Conservation (phyloP, 2,329 filamentous ascomycete genomes). For the Aspergillus tamarii region DNA sequence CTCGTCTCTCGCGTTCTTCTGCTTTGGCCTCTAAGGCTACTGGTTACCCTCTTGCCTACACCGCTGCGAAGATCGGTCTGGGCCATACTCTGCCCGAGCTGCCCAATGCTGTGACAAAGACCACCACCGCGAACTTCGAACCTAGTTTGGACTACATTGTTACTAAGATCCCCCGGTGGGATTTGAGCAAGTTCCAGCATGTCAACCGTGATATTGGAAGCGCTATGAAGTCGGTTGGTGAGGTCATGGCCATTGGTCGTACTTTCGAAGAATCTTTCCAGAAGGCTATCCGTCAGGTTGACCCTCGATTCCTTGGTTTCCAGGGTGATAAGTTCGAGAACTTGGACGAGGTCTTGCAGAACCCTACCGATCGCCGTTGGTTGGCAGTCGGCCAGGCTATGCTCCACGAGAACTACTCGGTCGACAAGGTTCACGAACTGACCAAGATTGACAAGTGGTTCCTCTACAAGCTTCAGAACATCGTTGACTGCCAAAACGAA, state of each 20-base stretch:
- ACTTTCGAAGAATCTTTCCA: slow-evolving; percentile 99
- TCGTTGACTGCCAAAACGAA: slow-evolving; percentile 86
- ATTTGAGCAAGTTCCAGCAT: slow-evolving; percentile 98
- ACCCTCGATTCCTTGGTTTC: slow-evolving; percentile 88
- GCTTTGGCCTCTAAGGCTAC: slow-evolving; percentile 97
- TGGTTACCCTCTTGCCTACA: slow-evolving; percentile 95
- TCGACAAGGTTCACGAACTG: slow-evolving; percentile 87
- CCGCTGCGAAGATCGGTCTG: slow-evolving; percentile 95
- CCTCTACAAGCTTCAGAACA: slow-evolving; percentile 96
- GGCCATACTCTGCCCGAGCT: slow-evolving; percentile 94
- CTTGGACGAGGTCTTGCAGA: slow-evolving; percentile 83
- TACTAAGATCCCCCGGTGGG: slow-evolving; percentile 98
- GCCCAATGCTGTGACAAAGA: slow-evolving; percentile 97
- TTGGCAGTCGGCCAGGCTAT: slow-evolving; percentile 96
- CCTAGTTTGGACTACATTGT: slow-evolving; percentile 97
- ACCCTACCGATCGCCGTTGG: slow-evolving; percentile 96
- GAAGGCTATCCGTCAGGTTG: slow-evolving; percentile 96
- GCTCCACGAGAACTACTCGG: slow-evolving; percentile 93
- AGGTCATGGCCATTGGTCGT: slow-evolving; percentile 98
- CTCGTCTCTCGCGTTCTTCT: slow-evolving; percentile 95
- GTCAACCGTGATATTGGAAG: slow-evolving; percentile 97
- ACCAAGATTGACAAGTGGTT: slow-evolving; percentile 99
- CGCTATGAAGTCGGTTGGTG: slow-evolving; percentile 98
- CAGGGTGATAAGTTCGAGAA: slow-evolving; percentile 94
- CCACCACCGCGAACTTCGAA: slow-evolving; percentile 98